phyloP scores from a whole-genome alignment of 1,284 basidiomycete species.

The Pterula multifida region DNA sequence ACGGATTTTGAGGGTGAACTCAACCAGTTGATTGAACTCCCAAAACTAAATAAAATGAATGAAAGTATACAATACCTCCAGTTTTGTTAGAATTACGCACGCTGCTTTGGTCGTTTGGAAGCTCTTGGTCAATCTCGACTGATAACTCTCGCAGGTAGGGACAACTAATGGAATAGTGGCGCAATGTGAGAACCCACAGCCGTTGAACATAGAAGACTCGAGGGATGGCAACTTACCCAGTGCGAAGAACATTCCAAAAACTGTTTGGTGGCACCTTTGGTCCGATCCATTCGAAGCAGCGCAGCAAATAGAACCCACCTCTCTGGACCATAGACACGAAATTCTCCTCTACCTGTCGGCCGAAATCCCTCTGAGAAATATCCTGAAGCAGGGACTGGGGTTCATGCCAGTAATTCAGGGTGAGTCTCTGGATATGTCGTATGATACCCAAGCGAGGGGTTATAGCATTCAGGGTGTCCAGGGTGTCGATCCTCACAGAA shows the following conservation, averaged over 20 bases:
- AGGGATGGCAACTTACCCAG: background rate
- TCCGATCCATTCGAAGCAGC: background rate
- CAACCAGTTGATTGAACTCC: background rate
- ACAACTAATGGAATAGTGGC: background rate
- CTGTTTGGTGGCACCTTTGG: background rate
- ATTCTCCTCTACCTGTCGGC: background rate
- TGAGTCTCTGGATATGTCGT: background rate
- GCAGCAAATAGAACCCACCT: background rate
- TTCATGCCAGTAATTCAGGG: background rate
- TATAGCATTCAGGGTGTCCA: background rate
- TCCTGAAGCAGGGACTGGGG: background rate
- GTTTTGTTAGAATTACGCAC: background rate
- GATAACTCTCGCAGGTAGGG: background rate
- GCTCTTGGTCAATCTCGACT: background rate
- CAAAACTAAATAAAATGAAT: background rate
- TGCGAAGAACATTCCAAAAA: background rate
- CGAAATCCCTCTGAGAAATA: background rate
- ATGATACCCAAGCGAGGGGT: background rate
- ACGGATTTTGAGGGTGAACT: background rate
- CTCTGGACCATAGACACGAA: background rate
- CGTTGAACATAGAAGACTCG: background rate
- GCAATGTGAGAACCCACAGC: background rate
- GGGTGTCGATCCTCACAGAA: background rate
- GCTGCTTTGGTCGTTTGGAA: background rate
- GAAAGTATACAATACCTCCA: background rate